Evolutionary conservation across 192 early-diverging fungal species (phyloP), one percentile per base, ranked within the genome.

Genomic region (Gonapodya sp.): DNA sequence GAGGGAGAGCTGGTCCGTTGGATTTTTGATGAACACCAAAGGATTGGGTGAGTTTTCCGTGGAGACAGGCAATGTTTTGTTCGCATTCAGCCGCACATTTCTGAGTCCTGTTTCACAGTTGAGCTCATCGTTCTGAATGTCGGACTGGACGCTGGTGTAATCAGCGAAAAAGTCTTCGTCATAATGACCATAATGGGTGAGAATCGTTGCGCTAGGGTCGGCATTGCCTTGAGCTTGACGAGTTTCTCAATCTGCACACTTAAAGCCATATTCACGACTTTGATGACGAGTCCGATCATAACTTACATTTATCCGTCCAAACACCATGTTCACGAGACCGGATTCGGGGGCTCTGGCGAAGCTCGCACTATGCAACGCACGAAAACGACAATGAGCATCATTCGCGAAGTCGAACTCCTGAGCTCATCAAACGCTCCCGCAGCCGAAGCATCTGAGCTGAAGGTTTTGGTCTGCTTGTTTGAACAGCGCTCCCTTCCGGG

Each of bases 41-140:
- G 96, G 95, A 84, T 86, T 81, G 73, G 72, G 79, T 64, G 46
- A 64, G 46, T 64, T 64, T 64, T 64, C 8, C 46, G n/a, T n/a
- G n/a, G n/a, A n/a, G n/a, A n/a, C n/a, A n/a, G n/a, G n/a, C n/a
- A n/a, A n/a, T 77, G 75, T 32, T 77, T 31, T 8, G 75, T 2
- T 32, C 18, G 14, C 75, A 31, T 34, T 77, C 31, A 77, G 8
- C 75, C 14, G 2, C 34, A 77, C 16, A n/a, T n/a, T n/a, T n/a
- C n/a, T n/a, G n/a, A n/a, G n/a, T n/a, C n/a, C n/a, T n/a, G n/a
- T n/a, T n/a, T n/a, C n/a, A 18, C 75, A 77, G 95, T 98, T 31
- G 97, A 98, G 84, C 87, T 98, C 1, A 97, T 97, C 80, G 95
- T 98, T 35, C 89, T 98, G 2, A 98, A 98, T 85, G 91, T 98